Conservation (phyloP, 495 filamentous ascomycete genomes). For the Annulohypoxylon nitens region DNA sequence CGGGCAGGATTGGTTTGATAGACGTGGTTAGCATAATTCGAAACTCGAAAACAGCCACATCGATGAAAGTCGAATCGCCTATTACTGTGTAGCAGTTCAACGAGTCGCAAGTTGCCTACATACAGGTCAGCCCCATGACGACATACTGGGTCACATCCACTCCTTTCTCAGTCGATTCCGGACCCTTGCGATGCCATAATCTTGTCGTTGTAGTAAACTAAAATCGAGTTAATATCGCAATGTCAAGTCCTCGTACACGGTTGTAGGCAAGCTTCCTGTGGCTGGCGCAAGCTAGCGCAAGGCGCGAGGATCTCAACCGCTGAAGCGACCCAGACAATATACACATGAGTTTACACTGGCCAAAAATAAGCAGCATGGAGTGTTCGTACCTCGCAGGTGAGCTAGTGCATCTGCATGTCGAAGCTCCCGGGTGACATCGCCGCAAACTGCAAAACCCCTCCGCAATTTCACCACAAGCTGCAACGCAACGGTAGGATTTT, state of each 20-base stretch:
- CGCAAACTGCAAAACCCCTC: slow-evolving; percentile 41
- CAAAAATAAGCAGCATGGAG: slow-evolving; percentile 28
- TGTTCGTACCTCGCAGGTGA: slow-evolving; percentile 24
- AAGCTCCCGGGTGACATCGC: slow-evolving; percentile 31
- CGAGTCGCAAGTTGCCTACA: not conserved
- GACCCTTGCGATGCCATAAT: slow-evolving; percentile 32
- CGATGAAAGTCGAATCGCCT: slow-evolving; percentile 13
- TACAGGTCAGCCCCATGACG: slow-evolving; percentile 36
- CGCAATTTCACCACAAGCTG: slow-evolving; percentile 41
- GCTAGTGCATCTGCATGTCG: slow-evolving; percentile 19
- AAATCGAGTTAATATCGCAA: slow-evolving; percentile 24
- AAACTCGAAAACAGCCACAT: slow-evolving; percentile 36
- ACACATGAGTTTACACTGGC: slow-evolving; percentile 9
- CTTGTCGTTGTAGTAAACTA: slow-evolving; percentile 13
- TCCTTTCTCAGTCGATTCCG: slow-evolving; percentile 36
- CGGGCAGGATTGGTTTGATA: slow-evolving; percentile 30
- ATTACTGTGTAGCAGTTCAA: not conserved
- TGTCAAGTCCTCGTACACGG: slow-evolving; percentile 2
- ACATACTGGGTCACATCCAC: slow-evolving; percentile 24
- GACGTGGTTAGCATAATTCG: slow-evolving; percentile 24
- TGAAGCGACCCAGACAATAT: slow-evolving; percentile 17
- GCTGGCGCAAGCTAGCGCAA: slow-evolving; percentile 18
- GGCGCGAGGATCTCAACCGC: slow-evolving; percentile 23
- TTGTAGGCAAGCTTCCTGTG: not conserved
- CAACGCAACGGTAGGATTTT: slow-evolving; percentile 42